phyloP scores from a whole-genome alignment of 352 stramenopile species.

The Phytophthora multivora region DNA sequence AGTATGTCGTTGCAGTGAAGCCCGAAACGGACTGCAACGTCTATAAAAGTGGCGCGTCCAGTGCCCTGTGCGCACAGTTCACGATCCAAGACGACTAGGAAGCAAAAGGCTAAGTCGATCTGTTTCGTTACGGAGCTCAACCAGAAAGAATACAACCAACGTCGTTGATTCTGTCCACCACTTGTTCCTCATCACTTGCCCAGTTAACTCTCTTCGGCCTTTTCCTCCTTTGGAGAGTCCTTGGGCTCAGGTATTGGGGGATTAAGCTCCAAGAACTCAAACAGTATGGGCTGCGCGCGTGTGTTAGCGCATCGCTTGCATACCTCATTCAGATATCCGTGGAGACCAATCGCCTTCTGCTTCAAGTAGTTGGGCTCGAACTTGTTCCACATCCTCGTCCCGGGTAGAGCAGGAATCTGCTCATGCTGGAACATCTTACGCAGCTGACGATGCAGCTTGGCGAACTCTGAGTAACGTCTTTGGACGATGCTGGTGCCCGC shows the following conservation, averaged over 20 bases:
- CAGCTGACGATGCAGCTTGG: constrained; percentile 72
- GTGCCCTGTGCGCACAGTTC: constrained; percentile 54
- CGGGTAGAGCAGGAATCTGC: constrained; percentile 69
- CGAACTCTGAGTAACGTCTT: constrained; percentile 81
- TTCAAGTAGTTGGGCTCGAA: constrained; percentile 85
- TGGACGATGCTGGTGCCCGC: constrained; percentile 74
- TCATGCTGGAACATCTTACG: constrained; percentile 82
- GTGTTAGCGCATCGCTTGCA: constrained; percentile 80
- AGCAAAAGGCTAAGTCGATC: constrained; percentile 5
- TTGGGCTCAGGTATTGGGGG: constrained; percentile 14
- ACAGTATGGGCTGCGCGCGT: constrained; percentile 56
- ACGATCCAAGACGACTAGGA: constrained; percentile 36
- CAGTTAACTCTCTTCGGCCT: constrained; percentile 10
- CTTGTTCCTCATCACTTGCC: not conserved
- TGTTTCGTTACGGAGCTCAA: constrained; percentile 14
- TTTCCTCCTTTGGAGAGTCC: constrained; percentile 14
- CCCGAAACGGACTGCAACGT: constrained; percentile 78
- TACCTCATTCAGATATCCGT: constrained; percentile 74
- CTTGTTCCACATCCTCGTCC: constrained; percentile 86
- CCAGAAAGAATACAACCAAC: constrained; percentile 18
- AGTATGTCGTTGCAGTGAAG: constrained; percentile 73
- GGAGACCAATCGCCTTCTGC: constrained; percentile 72
- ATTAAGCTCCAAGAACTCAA: constrained; percentile 69
- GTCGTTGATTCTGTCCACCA: constrained; percentile 18
- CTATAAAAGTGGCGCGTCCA: constrained; percentile 38